These are phyloP conservation scores for Suhomyces bribrorum DNA, from an alignment of 1,139 yeast genomes.

Conservation along the genomic window DNA sequence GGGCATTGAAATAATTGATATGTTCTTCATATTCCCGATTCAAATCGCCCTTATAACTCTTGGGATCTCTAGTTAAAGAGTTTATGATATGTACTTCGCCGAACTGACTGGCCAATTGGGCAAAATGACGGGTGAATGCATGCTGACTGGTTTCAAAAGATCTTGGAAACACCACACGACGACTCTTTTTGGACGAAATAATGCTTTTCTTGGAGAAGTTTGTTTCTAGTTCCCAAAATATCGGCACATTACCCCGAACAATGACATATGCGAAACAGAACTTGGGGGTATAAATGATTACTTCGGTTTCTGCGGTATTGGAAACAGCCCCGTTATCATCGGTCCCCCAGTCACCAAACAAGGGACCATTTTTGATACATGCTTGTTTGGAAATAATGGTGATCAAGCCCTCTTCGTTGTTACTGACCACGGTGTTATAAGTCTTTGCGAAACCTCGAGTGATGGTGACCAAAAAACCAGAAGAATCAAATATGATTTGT, in stretches of 20 bases:
- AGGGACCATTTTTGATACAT: conserved; percentile 57
- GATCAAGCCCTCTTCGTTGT: conserved; percentile 45
- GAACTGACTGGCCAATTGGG: conserved; percentile 54
- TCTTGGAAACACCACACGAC: conserved; percentile 53
- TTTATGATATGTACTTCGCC: conserved; percentile 66
- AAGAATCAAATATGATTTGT: conserved; percentile 50
- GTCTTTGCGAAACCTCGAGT: conserved; percentile 69
- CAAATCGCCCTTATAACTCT: conserved; percentile 38
- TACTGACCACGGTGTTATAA: conserved; percentile 45
- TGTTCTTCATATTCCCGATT: conserved; percentile 35
- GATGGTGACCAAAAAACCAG: conserved; percentile 59
- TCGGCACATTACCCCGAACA: conserved; percentile 68
- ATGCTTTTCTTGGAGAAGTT: conserved; percentile 41
- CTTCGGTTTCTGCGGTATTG: conserved; percentile 66
- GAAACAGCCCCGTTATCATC: conserved; percentile 73
- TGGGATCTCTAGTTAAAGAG: conserved; percentile 43
- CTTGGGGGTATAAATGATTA: conserved; percentile 54
- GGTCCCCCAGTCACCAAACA: conserved; percentile 69
- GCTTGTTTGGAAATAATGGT: conserved; percentile 71
- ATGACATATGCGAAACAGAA: conserved; percentile 60
- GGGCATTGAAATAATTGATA: conserved; percentile 26
- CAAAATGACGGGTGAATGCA: conserved; percentile 66
- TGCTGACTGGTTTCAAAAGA: conserved; percentile 65
- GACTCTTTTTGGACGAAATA: conserved; percentile 42
- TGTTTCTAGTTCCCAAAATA: conserved; percentile 60